phyloP scores from a whole-genome alignment of 768 basidiomycete species.

The Termitomyces bulborhizus region DNA sequence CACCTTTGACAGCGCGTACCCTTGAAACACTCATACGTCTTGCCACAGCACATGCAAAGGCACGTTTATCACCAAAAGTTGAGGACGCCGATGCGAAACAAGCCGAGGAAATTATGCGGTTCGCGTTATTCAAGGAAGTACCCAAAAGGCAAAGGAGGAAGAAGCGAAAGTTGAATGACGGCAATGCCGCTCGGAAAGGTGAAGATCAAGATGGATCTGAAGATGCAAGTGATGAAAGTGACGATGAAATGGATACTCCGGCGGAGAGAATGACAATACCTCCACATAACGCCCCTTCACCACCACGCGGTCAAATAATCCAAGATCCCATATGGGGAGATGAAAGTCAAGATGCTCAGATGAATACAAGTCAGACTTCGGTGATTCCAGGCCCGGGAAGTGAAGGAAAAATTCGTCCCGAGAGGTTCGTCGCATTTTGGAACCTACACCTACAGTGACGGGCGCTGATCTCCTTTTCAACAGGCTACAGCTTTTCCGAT shows the following conservation, averaged over 20 bases:
- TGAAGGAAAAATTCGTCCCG: conserved; percentile 42
- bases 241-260: conserved; percentile 30
- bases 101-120: conserved; percentile 94
- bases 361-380: conserved; percentile 43
- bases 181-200: conserved; percentile 44
- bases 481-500: conserved; percentile 78
- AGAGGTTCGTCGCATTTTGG: conserved; percentile 44
- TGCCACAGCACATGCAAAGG: conserved; percentile 96
- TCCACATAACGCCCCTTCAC: conserved; percentile 17
- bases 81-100: conserved; percentile 80
- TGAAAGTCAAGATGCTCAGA: conserved; percentile 59
- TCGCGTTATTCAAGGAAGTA: conserved; percentile 97
- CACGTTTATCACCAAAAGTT: conserved; percentile 81
- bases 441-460: background rate
- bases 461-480: conserved; percentile 2
- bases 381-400: conserved; percentile 27
- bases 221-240: conserved; percentile 49
- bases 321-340: conserved; percentile 64
- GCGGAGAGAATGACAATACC: conserved; percentile 49
- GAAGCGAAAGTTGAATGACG: conserved; percentile 80
- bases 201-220: conserved; percentile 42
- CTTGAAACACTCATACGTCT: conserved; percentile 98
- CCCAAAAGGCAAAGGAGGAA: conserved; percentile 76
- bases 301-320: conserved; percentile 23
- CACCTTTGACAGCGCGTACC: conserved; percentile 96